Evolutionary conservation across 371 early-diverging fungal genomes (phyloP), one percentile per base, ranked within the genome.

Genomic region (Syncephalastrum monosporum): DNA sequence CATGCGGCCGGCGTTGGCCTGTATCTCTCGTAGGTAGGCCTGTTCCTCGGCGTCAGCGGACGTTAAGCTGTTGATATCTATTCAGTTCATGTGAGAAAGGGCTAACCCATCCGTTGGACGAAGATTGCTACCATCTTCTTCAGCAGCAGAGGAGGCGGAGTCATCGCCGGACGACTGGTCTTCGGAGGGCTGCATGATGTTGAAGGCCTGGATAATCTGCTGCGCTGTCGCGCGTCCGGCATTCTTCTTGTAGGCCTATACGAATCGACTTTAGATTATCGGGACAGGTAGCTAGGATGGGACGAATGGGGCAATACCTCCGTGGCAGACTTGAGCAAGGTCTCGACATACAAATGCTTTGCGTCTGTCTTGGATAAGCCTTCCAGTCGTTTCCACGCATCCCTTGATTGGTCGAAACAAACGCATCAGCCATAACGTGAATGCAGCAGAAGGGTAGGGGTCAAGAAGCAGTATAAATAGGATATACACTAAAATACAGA

Each of bases 191-290:
- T 60, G 61, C 68, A 74, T 67, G 5, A 63, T 53, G 4, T 72
- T 68, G 56, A 74, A 72, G 45, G 72, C 64, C 29, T 75, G 76
- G 24, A 78, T 75, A 25, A 64, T 63, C 47, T 67, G 60, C 41
- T 61, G 61, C 23, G 68, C 68, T 17, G 57, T 60, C 2, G 61
- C 21, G 47, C 52, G 54, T 4, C 63, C 59, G 4, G 59, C 41
- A 48, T 52, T 48, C 41, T 25, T 47, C 17, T 57, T 55, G 42
- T 59, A 63, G 23, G 63, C 63, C 65, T 65, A 10, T 33, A 10
- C 8, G 10, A 33, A 10, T 1, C 5, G 8, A 23, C 7, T 21
- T 17, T 19, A 42, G 21, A 19, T 6, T 14, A 27, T 42, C 14
- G 24, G 8, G 6, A 42, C 44, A 50, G 16, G 16, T 17, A 50